Conservation (phyloP, 192 early-diverging fungal genomes). For the Coemansia sp. region DNA sequence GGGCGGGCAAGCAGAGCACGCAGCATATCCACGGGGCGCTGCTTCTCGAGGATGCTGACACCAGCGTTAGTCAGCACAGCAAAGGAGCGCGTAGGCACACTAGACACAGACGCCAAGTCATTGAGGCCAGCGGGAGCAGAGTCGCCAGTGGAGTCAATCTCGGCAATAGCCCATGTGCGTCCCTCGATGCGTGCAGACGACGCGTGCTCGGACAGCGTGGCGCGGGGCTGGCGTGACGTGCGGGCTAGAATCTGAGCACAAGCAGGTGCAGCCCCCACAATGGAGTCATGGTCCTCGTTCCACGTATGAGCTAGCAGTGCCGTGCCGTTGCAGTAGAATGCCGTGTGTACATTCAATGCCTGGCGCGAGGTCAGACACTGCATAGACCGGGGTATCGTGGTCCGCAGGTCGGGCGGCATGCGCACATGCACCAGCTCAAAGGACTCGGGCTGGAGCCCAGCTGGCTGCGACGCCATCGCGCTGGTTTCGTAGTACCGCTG, state of each 20-base stretch:
- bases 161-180: constrained; percentile 79
- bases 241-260: constrained; percentile 57
- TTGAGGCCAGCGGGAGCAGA: constrained; percentile 39
- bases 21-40: constrained; percentile 76
- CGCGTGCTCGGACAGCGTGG: constrained; percentile 52
- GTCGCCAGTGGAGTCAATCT: constrained; percentile 22
- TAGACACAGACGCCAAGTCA: constrained; percentile 65
- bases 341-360: constrained; percentile 57
- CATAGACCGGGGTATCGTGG: background rate
- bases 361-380: constrained; percentile 23
- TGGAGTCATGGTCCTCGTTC: constrained; percentile 68
- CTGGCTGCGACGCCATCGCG: constrained; percentile 1
- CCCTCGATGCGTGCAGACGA: constrained; percentile 64
- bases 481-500: constrained; percentile 38
- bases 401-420: constrained; percentile 55
- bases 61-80: constrained; percentile 78
- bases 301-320: constrained; percentile 64
- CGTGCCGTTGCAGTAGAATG: constrained; percentile 67
- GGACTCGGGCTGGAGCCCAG: constrained; percentile 46
- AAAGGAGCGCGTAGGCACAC: constrained; percentile 60
- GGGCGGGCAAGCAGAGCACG: constrained; percentile 58
- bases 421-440: constrained; percentile 71
- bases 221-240: constrained; percentile 27
- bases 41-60: constrained; percentile 63
- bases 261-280: constrained; percentile 64